A percentile compares a stretch with the other conserved stretches of the same genome.
phyloP scores from a whole-genome alignment of 2,329 filamentous ascomycete genomes.

The Berkeleyomyces rouxiae region DNA sequence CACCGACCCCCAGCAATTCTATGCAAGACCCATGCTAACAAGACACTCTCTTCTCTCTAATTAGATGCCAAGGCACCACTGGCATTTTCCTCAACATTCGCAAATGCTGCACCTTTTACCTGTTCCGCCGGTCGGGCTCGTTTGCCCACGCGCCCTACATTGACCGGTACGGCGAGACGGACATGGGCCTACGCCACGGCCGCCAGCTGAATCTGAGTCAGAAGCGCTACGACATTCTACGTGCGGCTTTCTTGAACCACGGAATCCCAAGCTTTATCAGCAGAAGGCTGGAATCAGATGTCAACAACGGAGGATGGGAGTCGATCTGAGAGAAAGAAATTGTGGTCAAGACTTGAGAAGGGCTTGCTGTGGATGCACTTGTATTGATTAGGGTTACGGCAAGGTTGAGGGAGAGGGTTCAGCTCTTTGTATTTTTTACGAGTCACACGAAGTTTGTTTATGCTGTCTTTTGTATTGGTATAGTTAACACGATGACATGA shows the following conservation, averaged over 20 bases:
- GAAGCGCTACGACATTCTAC: conserved; percentile 76
- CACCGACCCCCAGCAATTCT: not conserved
- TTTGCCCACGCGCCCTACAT: conserved; percentile 84
- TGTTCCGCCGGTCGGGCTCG: conserved; percentile 66
- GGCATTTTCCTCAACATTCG: conserved; percentile 95
- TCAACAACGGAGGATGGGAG: conserved; percentile 97
- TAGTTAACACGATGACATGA: too few relatives aligned
- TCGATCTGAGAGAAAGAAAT: conserved; percentile 32
- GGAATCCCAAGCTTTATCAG: conserved; percentile 79
- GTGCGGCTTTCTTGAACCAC: conserved; percentile 74
- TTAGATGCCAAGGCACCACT: conserved; percentile 70
- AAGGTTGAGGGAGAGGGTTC: not conserved
- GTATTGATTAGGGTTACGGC: not conserved
- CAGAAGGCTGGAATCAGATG: conserved; percentile 79
- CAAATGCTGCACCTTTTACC: conserved; percentile 81
- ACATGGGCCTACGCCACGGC: conserved; percentile 73
- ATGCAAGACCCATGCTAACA: conserved; percentile 3
- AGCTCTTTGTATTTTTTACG: not conserved
- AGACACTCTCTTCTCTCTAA: not conserved
- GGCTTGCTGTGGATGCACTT: too few relatives aligned
- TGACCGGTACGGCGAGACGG: conserved; percentile 88
- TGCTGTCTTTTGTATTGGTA: too few relatives aligned
- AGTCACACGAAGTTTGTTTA: too few relatives aligned
- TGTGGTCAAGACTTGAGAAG: too few relatives aligned
- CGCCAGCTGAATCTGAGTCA: conserved; percentile 87